Evolutionary conservation across 108 stramenopile genomes (phyloP).

Genomic region (Poteriospumella lacustris): DNA sequence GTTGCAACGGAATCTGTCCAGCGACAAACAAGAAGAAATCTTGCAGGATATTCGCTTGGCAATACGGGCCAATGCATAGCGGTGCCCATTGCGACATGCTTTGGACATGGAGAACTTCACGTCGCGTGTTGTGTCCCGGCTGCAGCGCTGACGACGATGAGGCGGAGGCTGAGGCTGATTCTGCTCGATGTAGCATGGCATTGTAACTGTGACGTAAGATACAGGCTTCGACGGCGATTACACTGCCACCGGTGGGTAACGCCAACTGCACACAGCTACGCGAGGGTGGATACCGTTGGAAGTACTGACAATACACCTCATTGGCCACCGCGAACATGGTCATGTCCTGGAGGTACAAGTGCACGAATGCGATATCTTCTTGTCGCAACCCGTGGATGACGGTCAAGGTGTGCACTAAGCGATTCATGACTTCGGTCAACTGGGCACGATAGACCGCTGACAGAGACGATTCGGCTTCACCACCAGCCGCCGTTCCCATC

Average conservation of each 20-base stretch:
- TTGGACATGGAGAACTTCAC: conserved; percentile 84
- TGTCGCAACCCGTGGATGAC: too few species aligned
- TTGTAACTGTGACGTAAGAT: conserved; percentile 58
- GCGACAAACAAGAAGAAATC: conserved; percentile 68
- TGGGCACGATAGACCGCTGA: too few species aligned
- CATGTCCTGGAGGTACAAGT: conserved; percentile 83
- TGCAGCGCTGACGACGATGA: neutral
- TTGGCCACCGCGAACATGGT: conserved; percentile 80
- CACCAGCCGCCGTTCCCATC: too few species aligned
- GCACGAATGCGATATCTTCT: conserved; percentile 85
- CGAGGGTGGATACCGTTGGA: conserved; percentile 67
- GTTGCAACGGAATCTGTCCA: conserved; percentile 16
- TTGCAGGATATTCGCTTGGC: conserved; percentile 79
- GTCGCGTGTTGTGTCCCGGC: conserved; percentile 23
- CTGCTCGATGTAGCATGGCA: neutral
- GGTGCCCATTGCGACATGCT: conserved; percentile 91
- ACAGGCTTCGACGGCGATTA: conserved; percentile 71
- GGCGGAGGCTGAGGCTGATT: neutral
- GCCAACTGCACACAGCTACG: conserved; percentile 71
- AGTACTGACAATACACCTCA: conserved; percentile 70
- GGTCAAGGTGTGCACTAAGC: too few species aligned
- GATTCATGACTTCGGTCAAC: too few species aligned
- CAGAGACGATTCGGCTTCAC: too few species aligned
- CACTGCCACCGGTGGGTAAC: conserved; percentile 65
- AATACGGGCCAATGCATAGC: conserved; percentile 95